Base-by-base conservation (phyloP, 139 green algal genomes). In the Chlamydomonas eustigma region DNA sequence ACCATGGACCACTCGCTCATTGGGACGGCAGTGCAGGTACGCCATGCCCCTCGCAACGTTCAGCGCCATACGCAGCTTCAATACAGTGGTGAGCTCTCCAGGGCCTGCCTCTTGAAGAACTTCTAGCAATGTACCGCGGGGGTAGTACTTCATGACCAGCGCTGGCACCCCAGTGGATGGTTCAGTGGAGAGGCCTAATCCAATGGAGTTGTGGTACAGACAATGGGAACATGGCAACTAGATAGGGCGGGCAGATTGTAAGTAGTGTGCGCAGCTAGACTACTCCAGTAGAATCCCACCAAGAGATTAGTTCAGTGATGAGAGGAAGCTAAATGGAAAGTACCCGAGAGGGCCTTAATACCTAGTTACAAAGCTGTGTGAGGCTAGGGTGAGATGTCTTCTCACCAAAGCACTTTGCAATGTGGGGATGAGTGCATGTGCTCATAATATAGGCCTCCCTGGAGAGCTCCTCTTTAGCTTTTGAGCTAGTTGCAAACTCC, bases 11-110 rank as follows among this genome's bases (percentile, higher is more conserved):
- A 68, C 22, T n/a, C n/a, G 44, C 22, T 58, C 44, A 22, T 58
- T 58, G 12, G 44, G 74, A 31, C 87, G 81, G 68, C 81, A 86
- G 85, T 97, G 92, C 76, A 97, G 81, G 88, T 97, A 97, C 0
- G 90, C 90, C 89, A 97, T 90, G 31, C 91, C 92, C 0, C 87
- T 79, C 0, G 92, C 92, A 63, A 91, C 87, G 82, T 97, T 91
- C 39, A 97, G 76, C 4, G 91, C 91, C 30, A 96, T 83, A 83
- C 94, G 89, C 66, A 94, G 71, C 37, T 80, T 58, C 44, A 22
- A 12, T 22, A 22, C 22, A 58, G 22, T 12, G 12, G 44, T 28
- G 12, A 58, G 12, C 12, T 22, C 44, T 12, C 44, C 44, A 22
- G 22, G 12, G 44, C 44, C 44, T n/a, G n/a, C n/a, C n/a, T n/a